Evolutionary conservation across 106 monocot genomes (phyloP), one percentile per base, ranked within the genome.

Genomic region (Apostasia ramifera): DNA sequence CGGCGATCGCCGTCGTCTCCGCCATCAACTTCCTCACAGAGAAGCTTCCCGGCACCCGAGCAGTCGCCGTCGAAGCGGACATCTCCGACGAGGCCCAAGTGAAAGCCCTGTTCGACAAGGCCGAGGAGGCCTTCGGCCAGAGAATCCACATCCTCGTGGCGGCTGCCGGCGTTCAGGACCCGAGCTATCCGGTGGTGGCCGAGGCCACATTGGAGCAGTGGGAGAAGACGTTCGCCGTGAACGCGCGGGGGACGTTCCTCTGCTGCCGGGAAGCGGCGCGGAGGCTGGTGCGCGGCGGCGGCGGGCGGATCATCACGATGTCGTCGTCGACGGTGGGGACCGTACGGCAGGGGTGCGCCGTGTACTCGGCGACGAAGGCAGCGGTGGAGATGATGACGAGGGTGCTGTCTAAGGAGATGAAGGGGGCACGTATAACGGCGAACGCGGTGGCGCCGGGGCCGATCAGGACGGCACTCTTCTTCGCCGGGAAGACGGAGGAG

Each of bases 401-500:
- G 44, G 68, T 68, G 53, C 40, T 75, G 75, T 68, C 75, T 8
- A 75, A 68, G 68, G 75, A 75, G 75, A 11, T 75, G 59, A 68
- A n/a, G 53, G 75, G 75, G 40, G 69, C 53, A 51, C 53, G 68
- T n/a, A 75, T 75, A 13, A 75, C 68, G 2, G 46, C 54, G 61
- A 75, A 75, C 8, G 67, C 43, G 8, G 75, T 75, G 61, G 75
- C 75, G 42, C 75, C 75, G 5, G 75, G 75, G 8, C 68, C 75
- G 61, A 53, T 75, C 41, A 52, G 7, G 61, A 75, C 75, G 53
- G 8, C 49, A 8, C 8, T 75, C 68, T 75, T 75, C 14, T 75
- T 55, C 57, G 68, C 37, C 5, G 75, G 75, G 47, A 75, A 75
- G 75, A 75, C 68, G 43, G 68, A 68, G 61, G 75, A 75, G 75